These are phyloP conservation scores for Nicotiana tomentosiformis DNA, from an alignment of 257 asterid species.

Conservation along the genomic window DNA sequence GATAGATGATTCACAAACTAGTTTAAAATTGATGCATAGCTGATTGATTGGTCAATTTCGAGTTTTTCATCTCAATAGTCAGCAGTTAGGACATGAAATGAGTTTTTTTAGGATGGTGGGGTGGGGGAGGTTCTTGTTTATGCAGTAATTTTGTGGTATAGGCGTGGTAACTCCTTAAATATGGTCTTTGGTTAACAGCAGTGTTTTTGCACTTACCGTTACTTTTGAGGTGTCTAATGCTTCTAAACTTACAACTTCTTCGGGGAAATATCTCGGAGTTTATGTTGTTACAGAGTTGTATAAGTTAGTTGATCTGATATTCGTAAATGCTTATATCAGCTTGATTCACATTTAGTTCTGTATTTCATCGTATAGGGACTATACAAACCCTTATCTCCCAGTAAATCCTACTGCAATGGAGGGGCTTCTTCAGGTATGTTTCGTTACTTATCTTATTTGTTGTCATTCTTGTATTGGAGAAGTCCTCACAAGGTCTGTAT, in stretches of 20 bases:
- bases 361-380: slow-evolving; percentile 51
- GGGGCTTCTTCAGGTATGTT: slow-evolving; percentile 56
- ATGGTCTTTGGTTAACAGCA: background rate
- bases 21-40: background rate
- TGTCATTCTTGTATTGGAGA: slow-evolving; percentile 6
- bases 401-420: slow-evolving; percentile 79
- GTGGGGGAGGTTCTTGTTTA: background rate
- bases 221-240: background rate
- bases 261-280: background rate
- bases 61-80: background rate
- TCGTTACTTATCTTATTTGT: slow-evolving; percentile 5
- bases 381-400: slow-evolving; percentile 82
- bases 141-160: background rate
- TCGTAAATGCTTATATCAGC: background rate
- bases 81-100: background rate
- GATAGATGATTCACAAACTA: background rate
- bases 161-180: background rate
- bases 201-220: background rate
- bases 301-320: background rate
- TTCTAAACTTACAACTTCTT: background rate
- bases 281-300: background rate
- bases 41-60: background rate
- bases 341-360: slow-evolving; percentile 16
- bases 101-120: background rate
- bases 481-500: slow-evolving; percentile 19